phyloP scores from a whole-genome alignment of 805 yeast genomes.

The Wickerhamiella australiensis region DNA sequence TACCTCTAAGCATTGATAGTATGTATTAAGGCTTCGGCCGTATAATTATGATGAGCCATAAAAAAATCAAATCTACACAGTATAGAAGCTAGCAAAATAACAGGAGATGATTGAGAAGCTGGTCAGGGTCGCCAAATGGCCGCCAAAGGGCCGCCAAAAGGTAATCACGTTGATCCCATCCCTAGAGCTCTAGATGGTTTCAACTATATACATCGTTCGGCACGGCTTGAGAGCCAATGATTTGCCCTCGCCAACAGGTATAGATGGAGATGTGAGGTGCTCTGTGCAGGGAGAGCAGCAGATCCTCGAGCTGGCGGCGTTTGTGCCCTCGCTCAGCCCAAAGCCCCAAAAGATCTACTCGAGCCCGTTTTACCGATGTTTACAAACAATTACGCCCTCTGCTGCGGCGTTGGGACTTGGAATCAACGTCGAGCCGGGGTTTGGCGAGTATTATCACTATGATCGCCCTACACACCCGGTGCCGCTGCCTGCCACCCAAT shows the following conservation, averaged over 20 bases:
- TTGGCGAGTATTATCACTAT: slow-evolving; percentile 87
- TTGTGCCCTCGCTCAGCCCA: slow-evolving; percentile 38
- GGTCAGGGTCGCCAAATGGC: too few relatives aligned
- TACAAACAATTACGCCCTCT: slow-evolving; percentile 67
- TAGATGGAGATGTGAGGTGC: slow-evolving; percentile 77
- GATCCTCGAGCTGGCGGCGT: slow-evolving; percentile 65
- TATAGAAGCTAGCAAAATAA: too few relatives aligned
- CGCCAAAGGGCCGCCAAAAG: too few relatives aligned
- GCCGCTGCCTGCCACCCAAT: slow-evolving; percentile 19
- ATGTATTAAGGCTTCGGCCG: slow-evolving; percentile 6
- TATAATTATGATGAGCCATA: neutral
- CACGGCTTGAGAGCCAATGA: slow-evolving; percentile 80
- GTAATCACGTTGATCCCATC: too few relatives aligned
- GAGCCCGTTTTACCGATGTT: slow-evolving; percentile 83
- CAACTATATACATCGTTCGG: slow-evolving; percentile 24
- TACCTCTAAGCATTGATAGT: slow-evolving; percentile 53
- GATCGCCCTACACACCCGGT: slow-evolving; percentile 54
- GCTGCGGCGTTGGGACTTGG: slow-evolving; percentile 47
- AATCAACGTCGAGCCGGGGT: slow-evolving; percentile 62
- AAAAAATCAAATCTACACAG: neutral
- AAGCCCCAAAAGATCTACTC: slow-evolving; percentile 60
- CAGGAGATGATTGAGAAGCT: too few relatives aligned
- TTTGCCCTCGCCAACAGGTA: slow-evolving; percentile 69
- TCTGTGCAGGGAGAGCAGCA: slow-evolving; percentile 84
- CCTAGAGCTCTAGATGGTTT: slow-evolving; percentile 17